A percentile compares a stretch with the other conserved stretches of the same genome.
phyloP scores from a whole-genome alignment of 2,329 filamentous ascomycete genomes.

The Metarhizium album region DNA sequence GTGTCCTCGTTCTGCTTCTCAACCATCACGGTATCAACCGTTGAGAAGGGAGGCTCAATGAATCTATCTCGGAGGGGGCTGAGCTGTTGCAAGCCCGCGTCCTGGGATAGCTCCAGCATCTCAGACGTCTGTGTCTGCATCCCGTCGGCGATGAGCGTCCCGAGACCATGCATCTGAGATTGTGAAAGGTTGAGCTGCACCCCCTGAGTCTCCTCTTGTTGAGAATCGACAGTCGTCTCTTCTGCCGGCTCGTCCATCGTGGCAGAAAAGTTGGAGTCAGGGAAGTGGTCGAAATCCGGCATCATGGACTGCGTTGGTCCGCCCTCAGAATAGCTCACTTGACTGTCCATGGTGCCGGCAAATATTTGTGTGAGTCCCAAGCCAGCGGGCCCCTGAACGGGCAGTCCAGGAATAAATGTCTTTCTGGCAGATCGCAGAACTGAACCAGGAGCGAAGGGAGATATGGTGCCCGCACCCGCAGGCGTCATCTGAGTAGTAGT shows the following conservation, averaged over 20 bases:
- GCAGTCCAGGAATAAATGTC: slow-evolving; percentile 58
- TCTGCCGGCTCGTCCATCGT: slow-evolving; percentile 45
- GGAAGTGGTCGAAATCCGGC: slow-evolving; percentile 45
- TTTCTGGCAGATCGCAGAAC: slow-evolving; percentile 60
- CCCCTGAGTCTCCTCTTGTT: slow-evolving; percentile 28
- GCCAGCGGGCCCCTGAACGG: slow-evolving; percentile 48
- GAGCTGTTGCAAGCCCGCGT: slow-evolving; percentile 62
- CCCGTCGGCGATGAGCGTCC: slow-evolving; percentile 40
- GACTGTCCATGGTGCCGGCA: slow-evolving; percentile 70
- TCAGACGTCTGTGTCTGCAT: slow-evolving; percentile 54
- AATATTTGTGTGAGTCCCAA: slow-evolving; percentile 84
- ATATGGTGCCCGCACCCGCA: slow-evolving; percentile 29
- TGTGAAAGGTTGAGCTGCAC: slow-evolving; percentile 49
- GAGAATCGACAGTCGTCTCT: slow-evolving; percentile 37
- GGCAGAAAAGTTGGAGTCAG: slow-evolving; percentile 52
- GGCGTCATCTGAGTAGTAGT: slow-evolving; percentile 29
- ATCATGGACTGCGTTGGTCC: slow-evolving; percentile 36
- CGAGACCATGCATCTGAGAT: slow-evolving; percentile 48
- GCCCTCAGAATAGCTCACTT: slow-evolving; percentile 19
- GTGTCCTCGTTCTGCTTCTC: slow-evolving; percentile 26
- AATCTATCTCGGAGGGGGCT: slow-evolving; percentile 63
- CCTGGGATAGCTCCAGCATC: slow-evolving; percentile 68
- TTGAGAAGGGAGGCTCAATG: slow-evolving; percentile 53
- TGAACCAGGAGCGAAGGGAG: slow-evolving; percentile 48
- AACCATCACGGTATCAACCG: slow-evolving; percentile 55